These are phyloP conservation scores for Carex cristatella DNA, from an alignment of 176 grass and related monocot genomes.

Conservation along the genomic window DNA sequence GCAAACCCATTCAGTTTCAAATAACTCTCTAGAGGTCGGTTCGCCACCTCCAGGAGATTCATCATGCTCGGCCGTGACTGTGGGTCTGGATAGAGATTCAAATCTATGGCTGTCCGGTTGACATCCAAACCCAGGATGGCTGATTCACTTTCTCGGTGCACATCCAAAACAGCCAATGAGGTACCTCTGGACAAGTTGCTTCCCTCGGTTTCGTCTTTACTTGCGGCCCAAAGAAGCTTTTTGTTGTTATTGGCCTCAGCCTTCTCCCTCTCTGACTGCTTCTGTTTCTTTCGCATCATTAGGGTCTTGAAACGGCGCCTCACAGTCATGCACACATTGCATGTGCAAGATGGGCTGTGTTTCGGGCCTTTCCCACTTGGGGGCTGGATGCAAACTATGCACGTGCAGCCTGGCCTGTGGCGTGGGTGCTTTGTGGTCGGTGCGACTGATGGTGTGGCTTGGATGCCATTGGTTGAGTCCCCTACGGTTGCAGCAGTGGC, in stretches of 20 bases:
- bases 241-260: conserved; percentile 64
- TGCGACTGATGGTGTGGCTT: conserved; percentile 45
- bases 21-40: conserved; percentile 68
- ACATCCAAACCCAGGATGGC: conserved; percentile 30
- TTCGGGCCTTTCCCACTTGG: conserved; percentile 96
- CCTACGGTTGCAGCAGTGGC: conserved; percentile 37
- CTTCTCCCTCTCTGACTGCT: conserved; percentile 80
- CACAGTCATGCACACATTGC: conserved; percentile 94
- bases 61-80: conserved; percentile 53
- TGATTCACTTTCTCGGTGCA: conserved; percentile 34
- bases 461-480: conserved; percentile 44
- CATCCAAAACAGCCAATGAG: conserved; percentile 34
- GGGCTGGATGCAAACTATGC: conserved; percentile 98
- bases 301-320: conserved; percentile 93
- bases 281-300: conserved; percentile 98
- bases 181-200: conserved; percentile 53
- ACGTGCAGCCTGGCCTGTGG: conserved; percentile 88
- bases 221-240: conserved; percentile 44
- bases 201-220: conserved; percentile 68
- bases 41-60: conserved; percentile 72
- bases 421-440: conserved; percentile 87
- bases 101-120: conserved; percentile 72
- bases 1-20: conserved; percentile 75
- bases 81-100: conserved; percentile 72
- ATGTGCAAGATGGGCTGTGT: conserved; percentile 82